A percentile compares a stretch with the other conserved stretches of the same genome.
Evolutionary conservation across 2,329 filamentous ascomycete species (phyloP).

Genomic region (Trichophyton equinum): DNA sequence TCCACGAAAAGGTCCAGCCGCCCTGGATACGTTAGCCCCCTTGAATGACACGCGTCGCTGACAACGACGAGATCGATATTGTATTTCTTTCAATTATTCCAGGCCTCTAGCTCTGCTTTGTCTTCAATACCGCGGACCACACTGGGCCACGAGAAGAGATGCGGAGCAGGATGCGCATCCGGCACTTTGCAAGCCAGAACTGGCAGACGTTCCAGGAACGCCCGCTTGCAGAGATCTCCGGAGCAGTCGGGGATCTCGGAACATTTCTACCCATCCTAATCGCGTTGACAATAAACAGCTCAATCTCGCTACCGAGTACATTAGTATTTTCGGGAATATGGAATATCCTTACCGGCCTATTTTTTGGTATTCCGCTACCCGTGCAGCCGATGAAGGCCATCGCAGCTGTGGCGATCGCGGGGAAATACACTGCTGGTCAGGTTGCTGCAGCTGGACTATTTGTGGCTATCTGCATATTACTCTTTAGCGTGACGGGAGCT

Average conservation of each 20-base stretch:
- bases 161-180: slow-evolving; percentile 6
- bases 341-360: slow-evolving; percentile 68
- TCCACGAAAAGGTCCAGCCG: no score
- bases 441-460: slow-evolving; percentile 75
- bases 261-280: slow-evolving; percentile 83
- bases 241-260: slow-evolving; percentile 76
- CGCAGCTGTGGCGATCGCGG: slow-evolving; percentile 72
- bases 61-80: no score
- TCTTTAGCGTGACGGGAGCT: slow-evolving; percentile 70
- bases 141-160: not conserved
- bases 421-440: slow-evolving; percentile 52
- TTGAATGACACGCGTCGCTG: no score
- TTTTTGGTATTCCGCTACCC: slow-evolving; percentile 80
- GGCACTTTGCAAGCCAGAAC: slow-evolving; percentile 35
- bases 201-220: slow-evolving; percentile 42
- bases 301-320: slow-evolving; percentile 70
- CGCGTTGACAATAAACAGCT: slow-evolving; percentile 63
- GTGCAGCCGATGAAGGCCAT: slow-evolving; percentile 90
- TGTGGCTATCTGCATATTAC: slow-evolving; percentile 58
- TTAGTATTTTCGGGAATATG: slow-evolving; percentile 79
- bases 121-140: no score
- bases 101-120: no score
- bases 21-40: no score
- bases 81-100: no score
- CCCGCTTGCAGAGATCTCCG: slow-evolving; percentile 67